These are phyloP conservation scores for Russula sp. DNA, from an alignment of 768 basidiomycete species.

Conservation along the genomic window DNA sequence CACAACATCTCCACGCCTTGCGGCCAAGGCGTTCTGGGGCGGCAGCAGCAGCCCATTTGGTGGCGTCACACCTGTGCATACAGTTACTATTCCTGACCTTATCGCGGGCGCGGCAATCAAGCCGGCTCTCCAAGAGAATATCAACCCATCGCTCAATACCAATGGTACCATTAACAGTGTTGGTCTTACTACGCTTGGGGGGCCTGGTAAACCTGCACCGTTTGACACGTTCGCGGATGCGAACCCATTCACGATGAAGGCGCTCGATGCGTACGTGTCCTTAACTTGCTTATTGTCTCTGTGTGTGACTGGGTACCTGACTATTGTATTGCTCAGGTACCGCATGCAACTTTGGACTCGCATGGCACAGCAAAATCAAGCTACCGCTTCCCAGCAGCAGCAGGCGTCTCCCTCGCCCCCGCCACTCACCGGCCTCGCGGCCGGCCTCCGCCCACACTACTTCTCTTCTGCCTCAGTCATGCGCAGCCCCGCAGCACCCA, in stretches of 20 bases:
- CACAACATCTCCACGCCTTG: conserved; percentile 43
- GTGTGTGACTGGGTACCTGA: conserved; percentile 15
- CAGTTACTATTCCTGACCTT: conserved; percentile 69
- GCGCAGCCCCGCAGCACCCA: conserved; percentile 19
- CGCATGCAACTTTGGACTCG: conserved; percentile 91
- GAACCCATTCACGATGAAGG: conserved; percentile 85
- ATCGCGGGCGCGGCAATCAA: conserved; percentile 24
- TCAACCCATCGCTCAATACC: conserved; percentile 66
- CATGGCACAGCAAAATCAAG: conserved; percentile 72
- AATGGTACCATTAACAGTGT: conserved; percentile 29
- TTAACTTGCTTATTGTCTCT: conserved; percentile 2
- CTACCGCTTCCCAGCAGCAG: conserved; percentile 37
- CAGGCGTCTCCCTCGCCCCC: conserved; percentile 25
- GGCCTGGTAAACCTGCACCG: conserved; percentile 34
- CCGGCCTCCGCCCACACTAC: conserved; percentile 35
- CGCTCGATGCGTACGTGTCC: conserved; percentile 63
- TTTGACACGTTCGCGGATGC: conserved; percentile 77
- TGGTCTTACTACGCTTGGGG: conserved; percentile 32
- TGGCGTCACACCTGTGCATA: conserved; percentile 80
- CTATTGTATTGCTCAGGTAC: conserved; percentile 37
- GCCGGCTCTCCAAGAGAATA: conserved; percentile 58
- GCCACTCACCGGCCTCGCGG: conserved; percentile 29
- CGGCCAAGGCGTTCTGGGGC: conserved; percentile 72
- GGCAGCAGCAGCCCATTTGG: conserved; percentile 48
- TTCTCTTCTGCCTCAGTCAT: conserved; percentile 30